A percentile compares a stretch with the other conserved stretches of the same genome.
Evolutionary conservation across 2,329 filamentous ascomycete genomes (phyloP).

Genomic region (Myriosclerotinia duriaeana): DNA sequence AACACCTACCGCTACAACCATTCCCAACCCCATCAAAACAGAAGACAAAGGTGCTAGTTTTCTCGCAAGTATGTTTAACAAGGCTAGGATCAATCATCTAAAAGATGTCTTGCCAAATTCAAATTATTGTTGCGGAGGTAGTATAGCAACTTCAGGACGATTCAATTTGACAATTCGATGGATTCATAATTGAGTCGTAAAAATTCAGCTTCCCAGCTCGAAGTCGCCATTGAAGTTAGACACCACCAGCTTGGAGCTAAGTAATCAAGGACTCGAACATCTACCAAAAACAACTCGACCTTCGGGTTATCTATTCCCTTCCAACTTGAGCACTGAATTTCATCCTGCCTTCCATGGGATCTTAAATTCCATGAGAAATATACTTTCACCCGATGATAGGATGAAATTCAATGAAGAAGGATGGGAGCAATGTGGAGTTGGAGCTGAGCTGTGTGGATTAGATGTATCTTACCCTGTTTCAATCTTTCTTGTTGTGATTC

Average conservation of each 20-base stretch:
- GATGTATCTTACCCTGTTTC: slow-evolving; percentile 45
- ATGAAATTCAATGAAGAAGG: slow-evolving; percentile 32
- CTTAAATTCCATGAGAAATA: slow-evolving; percentile 50
- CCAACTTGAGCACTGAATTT: slow-evolving; percentile 50
- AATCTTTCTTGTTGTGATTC: not conserved
- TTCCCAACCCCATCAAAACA: no score
- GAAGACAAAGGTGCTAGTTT: not conserved
- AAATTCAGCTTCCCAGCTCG: slow-evolving; percentile 19
- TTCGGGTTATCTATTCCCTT: not conserved
- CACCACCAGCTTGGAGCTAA: accelerated
- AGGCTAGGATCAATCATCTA: not conserved
- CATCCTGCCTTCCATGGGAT: slow-evolving; percentile 50
- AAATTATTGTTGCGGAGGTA: slow-evolving; percentile 27
- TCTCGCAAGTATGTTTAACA: not conserved
- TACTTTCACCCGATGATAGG: slow-evolving; percentile 39
- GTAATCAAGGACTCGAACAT: not conserved
- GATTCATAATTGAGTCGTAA: not conserved
- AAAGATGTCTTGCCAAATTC: not conserved
- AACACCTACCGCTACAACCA: not conserved
- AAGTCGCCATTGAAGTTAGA: not conserved
- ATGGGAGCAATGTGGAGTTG: slow-evolving; percentile 40
- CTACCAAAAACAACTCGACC: not conserved
- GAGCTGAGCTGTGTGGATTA: slow-evolving; percentile 57
- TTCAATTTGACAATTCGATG: slow-evolving; percentile 26
- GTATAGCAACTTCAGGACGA: slow-evolving; percentile 10